Conservation (phyloP, 1,284 basidiomycete species). For the Bjerkandera adusta region DNA sequence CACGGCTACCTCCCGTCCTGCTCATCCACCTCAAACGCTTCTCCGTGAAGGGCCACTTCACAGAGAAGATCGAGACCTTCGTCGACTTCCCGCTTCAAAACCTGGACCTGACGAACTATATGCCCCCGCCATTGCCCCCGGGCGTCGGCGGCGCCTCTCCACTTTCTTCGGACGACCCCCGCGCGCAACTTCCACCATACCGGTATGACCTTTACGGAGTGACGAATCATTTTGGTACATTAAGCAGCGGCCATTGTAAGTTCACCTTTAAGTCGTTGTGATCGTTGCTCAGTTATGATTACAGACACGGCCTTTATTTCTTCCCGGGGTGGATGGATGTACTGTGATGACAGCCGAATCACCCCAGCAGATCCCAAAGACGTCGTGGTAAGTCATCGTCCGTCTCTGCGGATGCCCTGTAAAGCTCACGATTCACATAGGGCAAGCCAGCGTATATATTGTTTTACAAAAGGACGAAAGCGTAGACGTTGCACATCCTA, state of each 20-base stretch:
- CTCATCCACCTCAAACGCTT: constrained; percentile 97
- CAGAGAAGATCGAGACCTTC: constrained; percentile 91
- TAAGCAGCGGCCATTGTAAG: constrained; percentile 92
- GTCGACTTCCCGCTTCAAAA: constrained; percentile 85
- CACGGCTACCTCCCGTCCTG: constrained; percentile 90
- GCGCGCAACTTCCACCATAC: constrained; percentile 81
- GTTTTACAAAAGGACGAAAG: constrained; percentile 76
- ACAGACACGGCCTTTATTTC: constrained; percentile 85
- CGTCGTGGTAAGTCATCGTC: constrained; percentile 72
- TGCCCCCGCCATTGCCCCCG: constrained; percentile 79
- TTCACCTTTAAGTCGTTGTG: constrained; percentile 19
- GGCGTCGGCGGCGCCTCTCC: constrained; percentile 46
- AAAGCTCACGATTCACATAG: constrained; percentile 38
- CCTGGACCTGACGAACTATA: constrained; percentile 89
- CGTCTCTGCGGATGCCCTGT: neutral
- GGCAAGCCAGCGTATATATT: constrained; percentile 86
- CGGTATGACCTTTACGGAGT: constrained; percentile 88
- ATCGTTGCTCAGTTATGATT: neutral
- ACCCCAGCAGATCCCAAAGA: constrained; percentile 68
- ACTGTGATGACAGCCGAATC: constrained; percentile 85
- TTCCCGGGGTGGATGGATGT: constrained; percentile 79
- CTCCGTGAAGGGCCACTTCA: constrained; percentile 88
- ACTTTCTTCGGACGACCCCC: constrained; percentile 64
- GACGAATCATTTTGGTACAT: constrained; percentile 89
- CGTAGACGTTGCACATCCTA: constrained; percentile 22